Percentiles rank a stretch among this genome's conserved stretches.
Evolutionary conservation across 2,329 filamentous ascomycete species (phyloP).

Genomic region (Xylariaceae sp.): DNA sequence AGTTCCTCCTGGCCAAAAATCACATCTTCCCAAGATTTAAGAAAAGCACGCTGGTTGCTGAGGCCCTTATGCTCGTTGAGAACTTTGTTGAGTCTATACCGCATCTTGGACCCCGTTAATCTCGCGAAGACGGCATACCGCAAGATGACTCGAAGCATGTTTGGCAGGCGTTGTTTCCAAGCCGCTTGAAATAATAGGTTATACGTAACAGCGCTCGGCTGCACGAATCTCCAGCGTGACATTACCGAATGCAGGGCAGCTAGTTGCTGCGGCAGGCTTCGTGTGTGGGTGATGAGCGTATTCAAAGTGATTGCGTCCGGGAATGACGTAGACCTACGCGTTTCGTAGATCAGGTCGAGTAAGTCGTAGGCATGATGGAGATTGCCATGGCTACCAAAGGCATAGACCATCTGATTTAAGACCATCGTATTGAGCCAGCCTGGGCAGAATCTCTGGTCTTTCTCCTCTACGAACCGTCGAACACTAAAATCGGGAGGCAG

Average conservation of each 20-base stretch:
- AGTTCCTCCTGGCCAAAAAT: slow-evolving; percentile 23
- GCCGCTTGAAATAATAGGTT: slow-evolving; percentile 20
- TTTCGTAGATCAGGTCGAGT: slow-evolving; percentile 9
- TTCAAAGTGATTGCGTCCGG: slow-evolving; percentile 23
- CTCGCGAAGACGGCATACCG: slow-evolving; percentile 20
- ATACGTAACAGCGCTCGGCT: slow-evolving; percentile 20
- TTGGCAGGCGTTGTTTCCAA: slow-evolving; percentile 23
- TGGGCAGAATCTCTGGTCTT: slow-evolving; percentile 17
- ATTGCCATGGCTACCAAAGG: slow-evolving; percentile 15
- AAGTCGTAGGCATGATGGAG: slow-evolving; percentile 17
- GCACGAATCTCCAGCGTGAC: slow-evolving; percentile 11
- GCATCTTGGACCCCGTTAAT: slow-evolving; percentile 14
- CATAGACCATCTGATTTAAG: slow-evolving; percentile 25
- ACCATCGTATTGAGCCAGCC: slow-evolving; percentile 23
- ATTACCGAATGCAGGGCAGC: slow-evolving; percentile 8
- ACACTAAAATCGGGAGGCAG: slow-evolving; percentile 8
- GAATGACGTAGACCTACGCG: not conserved
- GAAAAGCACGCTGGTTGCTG: slow-evolving; percentile 8
- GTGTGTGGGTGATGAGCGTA: slow-evolving; percentile 23
- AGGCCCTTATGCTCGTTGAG: slow-evolving; percentile 1
- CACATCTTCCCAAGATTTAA: slow-evolving; percentile 23
- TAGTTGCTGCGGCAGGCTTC: slow-evolving; percentile 9
- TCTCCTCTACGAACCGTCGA: slow-evolving; percentile 11
- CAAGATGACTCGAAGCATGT: slow-evolving; percentile 27
- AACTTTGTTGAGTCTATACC: slow-evolving; percentile 15